Percentiles rank a stretch among this genome's conserved stretches.
phyloP scores from a whole-genome alignment of 306 rosid species.

The Vigna mungo region DNA sequence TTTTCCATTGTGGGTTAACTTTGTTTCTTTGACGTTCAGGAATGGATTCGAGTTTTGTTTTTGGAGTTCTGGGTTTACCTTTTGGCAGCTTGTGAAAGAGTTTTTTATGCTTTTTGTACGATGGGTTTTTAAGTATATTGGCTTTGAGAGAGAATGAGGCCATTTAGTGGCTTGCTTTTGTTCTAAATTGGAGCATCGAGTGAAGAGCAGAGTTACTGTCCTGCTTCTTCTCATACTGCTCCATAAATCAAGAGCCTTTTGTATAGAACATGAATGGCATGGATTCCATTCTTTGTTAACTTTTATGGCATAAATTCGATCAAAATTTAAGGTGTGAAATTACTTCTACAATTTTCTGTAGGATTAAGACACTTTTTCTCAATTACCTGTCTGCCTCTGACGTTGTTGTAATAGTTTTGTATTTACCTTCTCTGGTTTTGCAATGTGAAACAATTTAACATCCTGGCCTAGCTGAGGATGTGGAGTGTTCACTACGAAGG shows the following conservation, averaged over 20 bases:
- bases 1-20: conserved; percentile 10
- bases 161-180: neutral
- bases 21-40: neutral
- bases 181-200: conserved; percentile 60
- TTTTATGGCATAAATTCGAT: conserved; percentile 39
- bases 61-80: neutral
- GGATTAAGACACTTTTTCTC: neutral
- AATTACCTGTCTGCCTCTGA: neutral
- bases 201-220: conserved; percentile 60
- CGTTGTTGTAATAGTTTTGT: neutral
- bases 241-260: conserved; percentile 53
- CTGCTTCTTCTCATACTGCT: conserved; percentile 70
- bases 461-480: conserved; percentile 13
- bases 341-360: conserved; percentile 4
- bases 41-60: neutral
- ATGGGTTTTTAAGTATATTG: neutral
- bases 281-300: conserved; percentile 44
- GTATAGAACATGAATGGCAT: conserved; percentile 40
- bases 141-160: conserved; percentile 3
- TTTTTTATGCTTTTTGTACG: neutral
- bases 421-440: neutral
- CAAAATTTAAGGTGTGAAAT: neutral
- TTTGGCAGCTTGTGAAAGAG: neutral
- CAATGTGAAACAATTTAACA: neutral
- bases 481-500: conserved; percentile 17